Conservation (phyloP, 192 early-diverging fungal species). For the Physocladia obscura region DNA sequence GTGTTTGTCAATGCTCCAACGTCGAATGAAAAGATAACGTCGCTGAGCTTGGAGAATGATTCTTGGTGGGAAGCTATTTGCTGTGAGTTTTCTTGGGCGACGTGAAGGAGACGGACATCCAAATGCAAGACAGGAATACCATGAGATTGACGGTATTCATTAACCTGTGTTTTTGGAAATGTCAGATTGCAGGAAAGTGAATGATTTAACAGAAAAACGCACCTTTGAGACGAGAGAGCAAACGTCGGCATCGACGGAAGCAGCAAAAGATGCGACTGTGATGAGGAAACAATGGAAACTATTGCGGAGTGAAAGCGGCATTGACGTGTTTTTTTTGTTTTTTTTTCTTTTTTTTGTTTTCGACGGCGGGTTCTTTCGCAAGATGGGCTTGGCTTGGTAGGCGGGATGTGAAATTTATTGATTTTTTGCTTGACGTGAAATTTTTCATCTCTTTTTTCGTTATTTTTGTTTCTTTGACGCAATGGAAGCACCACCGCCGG, state of each 20-base stretch:
- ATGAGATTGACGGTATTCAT: conserved; percentile 2
- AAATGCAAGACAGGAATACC: not conserved
- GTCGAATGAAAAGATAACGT: not conserved
- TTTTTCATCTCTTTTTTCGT: too few relatives aligned
- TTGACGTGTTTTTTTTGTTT: too few relatives aligned
- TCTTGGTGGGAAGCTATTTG: not conserved
- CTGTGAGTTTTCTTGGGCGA: conserved; percentile 20
- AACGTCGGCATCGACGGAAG: conserved; percentile 8
- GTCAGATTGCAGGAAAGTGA: not conserved
- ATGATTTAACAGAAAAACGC: not conserved
- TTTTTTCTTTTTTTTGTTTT: too few relatives aligned
- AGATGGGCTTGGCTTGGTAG: too few relatives aligned
- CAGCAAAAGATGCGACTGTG: too few relatives aligned
- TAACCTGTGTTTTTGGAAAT: conserved; percentile 1
- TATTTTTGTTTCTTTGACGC: too few relatives aligned
- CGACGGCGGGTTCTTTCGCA: too few relatives aligned
- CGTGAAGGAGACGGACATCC: conserved; percentile 22
- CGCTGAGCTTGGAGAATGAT: not conserved
- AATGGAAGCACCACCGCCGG: too few relatives aligned
- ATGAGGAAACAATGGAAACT: too few relatives aligned
- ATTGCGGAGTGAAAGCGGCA: too few relatives aligned
- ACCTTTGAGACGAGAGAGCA: conserved; percentile 17
- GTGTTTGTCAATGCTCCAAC: not conserved
- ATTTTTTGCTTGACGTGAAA: too few relatives aligned
- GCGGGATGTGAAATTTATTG: too few relatives aligned